Base-by-base conservation (phyloP, 192 early-diverging fungal species). In the Gryganskiella cystojenkinii region DNA sequence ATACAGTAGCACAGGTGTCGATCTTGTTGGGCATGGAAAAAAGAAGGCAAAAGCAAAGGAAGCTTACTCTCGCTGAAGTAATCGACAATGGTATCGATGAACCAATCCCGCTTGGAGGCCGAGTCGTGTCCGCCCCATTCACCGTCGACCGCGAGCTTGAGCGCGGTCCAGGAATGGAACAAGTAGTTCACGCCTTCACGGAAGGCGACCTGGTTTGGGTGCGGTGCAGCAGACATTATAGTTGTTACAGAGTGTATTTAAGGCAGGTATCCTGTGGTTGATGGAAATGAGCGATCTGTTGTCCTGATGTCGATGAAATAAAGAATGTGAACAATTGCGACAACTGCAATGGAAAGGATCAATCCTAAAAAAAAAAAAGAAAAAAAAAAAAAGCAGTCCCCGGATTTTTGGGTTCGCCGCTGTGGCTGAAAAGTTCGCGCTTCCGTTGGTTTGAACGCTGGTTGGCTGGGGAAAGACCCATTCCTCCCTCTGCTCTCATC, bases 111-210 rank as follows among this genome's bases (percentile, higher is more conserved):
- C 78, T 93, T 93, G n/a, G 86, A 88, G n/a, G 42, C 67, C 8
- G 89, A 86, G 28, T 88, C 84, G 7, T 70, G 75, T 43, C 91
- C 92, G 51, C 92, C 92, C 92, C 92, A 93, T 45, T 84, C 84
- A 57, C 88, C 83, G 35, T 91, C 83, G 2, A 93, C 90, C 2
- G 92, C 92, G 20, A 93, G 64, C 62, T 86, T 88, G 31, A 93
- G 79, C 20, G 92, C 92, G 17, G 90, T 91, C 92, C 92, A 93
- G 20, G 80, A 83, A 47, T 84, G 68, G 35, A 92, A 81, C 37
- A 92, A 51, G 65, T 87, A 88, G 30, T 84, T 67, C 0, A 91
- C 86, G 11, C 90, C 91, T 71, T 90, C 87, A 35, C 80, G 80
- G 61, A 88, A 88, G 7, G 83, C 85, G 14, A 74, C 69, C 37